These are phyloP conservation scores for Pseudopyrenochaeta lycopersici DNA, from an alignment of 2,329 filamentous ascomycete genomes.

Conservation along the genomic window DNA sequence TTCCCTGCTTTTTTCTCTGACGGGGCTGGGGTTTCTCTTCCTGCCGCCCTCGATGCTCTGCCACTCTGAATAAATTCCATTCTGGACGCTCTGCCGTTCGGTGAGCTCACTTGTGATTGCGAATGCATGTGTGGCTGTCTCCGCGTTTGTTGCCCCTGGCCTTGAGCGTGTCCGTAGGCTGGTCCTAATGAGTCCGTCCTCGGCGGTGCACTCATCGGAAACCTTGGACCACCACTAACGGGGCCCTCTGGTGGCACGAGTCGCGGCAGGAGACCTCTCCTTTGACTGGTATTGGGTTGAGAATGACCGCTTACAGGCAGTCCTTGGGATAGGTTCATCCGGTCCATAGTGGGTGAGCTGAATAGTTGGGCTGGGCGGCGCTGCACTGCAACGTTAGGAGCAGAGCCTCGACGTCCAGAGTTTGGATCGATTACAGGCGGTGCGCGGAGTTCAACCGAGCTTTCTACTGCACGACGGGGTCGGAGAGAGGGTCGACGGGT, in stretches of 20 bases:
- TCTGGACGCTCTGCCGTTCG: neutral
- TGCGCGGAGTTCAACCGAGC: constrained; percentile 29
- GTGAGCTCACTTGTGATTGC: neutral
- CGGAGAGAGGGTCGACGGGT: constrained; percentile 25
- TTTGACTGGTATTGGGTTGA: constrained; percentile 10
- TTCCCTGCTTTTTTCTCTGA: constrained; percentile 11
- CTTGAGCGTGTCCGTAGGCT: neutral
- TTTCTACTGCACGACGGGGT: constrained; percentile 23
- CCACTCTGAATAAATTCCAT: constrained; percentile 1
- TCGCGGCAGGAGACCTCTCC: constrained; percentile 17
- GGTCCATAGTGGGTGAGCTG: constrained; percentile 4
- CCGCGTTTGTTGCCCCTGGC: neutral
- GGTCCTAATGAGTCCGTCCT: constrained; percentile 7
- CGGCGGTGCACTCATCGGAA: constrained; percentile 30
- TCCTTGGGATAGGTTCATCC: constrained; percentile 16
- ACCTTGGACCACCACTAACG: neutral
- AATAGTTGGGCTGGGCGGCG: constrained; percentile 17
- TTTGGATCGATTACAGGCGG: constrained; percentile 25
- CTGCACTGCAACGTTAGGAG: constrained; percentile 23
- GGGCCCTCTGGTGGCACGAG: constrained; percentile 16
- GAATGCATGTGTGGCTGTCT: neutral
- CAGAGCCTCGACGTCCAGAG: constrained; percentile 33
- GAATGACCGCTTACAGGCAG: constrained; percentile 1
- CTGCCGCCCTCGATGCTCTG: neutral
- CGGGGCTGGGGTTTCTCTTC: constrained; percentile 1